Evolutionary conservation across 164 flowering plant species (phyloP), one percentile per base, ranked within the genome.

Genomic region (Chimonanthus praecox): DNA sequence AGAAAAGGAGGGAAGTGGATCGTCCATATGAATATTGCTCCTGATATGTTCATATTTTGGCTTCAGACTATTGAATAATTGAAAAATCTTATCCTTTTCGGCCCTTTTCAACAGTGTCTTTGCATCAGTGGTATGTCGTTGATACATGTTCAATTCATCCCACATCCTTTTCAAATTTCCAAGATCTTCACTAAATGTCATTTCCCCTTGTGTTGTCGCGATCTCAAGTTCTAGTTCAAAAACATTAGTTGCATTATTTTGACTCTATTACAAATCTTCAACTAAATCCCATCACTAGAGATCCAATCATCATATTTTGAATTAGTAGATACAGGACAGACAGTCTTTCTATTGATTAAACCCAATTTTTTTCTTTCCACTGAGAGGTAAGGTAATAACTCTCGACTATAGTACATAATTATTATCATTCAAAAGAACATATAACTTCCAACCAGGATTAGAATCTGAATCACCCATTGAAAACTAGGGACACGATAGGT

Each of bases 211-310:
- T 50, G 9, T 11, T 11, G 58, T 33, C 33, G 33, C 33, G 2
- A 33, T 33, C 33, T 33, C 33, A 33, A 33, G 33, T 50, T 50
- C 2, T 11, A 50, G 11, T 1, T 50, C 16, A 58, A 76, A 71
- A 5, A 71, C 8, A 7, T 50, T n/a, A 69, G 75, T 49, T 7
- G 18, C 9, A 72, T 71, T 72, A 33, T 76, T 76, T 20, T 49
- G 72, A 68, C 63, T 72, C 0, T 69, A 61, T 5, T 68, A 72
- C 7, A 76, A 0, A 5, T 77, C 69, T 0, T 62, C 70, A 3
- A 68, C 65, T 2, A 47, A 63, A 20, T 68, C 71, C 76, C 71
- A 68, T 33, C 33, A 33, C 33, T 33, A 0, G 33, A 33, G 33
- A 33, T 33, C 33, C 33, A 33, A 33, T 33, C 33, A 33, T 33